phyloP scores from a whole-genome alignment of 805 yeast genomes.

The Candida maesae region DNA sequence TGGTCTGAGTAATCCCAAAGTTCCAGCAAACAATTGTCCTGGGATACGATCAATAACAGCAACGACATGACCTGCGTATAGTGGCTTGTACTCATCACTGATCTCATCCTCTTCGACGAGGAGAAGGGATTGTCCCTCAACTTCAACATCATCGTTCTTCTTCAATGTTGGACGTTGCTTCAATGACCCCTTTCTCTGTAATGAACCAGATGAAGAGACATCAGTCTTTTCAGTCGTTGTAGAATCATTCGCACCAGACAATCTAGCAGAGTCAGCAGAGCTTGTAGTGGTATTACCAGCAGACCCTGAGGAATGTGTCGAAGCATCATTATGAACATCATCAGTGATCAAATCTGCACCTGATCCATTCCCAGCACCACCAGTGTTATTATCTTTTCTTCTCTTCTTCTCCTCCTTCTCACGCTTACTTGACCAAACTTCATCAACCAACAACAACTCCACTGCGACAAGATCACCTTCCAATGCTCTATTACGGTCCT shows the following conservation, averaged over 20 bases:
- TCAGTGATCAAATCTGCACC: conserved; percentile 61
- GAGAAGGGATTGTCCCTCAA: conserved; percentile 91
- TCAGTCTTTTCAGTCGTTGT: conserved; percentile 18
- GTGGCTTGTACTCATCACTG: conserved; percentile 86
- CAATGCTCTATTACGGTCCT: conserved; percentile 94
- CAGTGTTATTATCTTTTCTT: conserved; percentile 55
- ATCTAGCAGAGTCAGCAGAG: conserved; percentile 2
- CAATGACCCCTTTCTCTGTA: conserved; percentile 82
- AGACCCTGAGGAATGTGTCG: conserved; percentile 39
- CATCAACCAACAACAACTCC: conserved; percentile 90
- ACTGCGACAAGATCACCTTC: conserved; percentile 97
- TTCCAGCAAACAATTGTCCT: conserved; percentile 93
- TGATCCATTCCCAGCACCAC: conserved; percentile 27
- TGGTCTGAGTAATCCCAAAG: conserved; percentile 89
- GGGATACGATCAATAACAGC: conserved; percentile 98
- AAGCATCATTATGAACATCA: conserved; percentile 79
- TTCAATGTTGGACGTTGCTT: conserved; percentile 96
- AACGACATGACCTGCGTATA: conserved; percentile 97
- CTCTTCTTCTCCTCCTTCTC: conserved; percentile 97
- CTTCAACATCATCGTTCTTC: conserved; percentile 97
- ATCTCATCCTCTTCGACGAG: conserved; percentile 95
- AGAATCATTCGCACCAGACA: conserved; percentile 5
- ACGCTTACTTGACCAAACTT: conserved; percentile 94
- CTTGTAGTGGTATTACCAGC: conserved; percentile 4
- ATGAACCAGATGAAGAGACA: conserved; percentile 34